Evolutionary conservation across 106 monocot genomes (phyloP).

Genomic region (Dendrobium chrysotoxum): DNA sequence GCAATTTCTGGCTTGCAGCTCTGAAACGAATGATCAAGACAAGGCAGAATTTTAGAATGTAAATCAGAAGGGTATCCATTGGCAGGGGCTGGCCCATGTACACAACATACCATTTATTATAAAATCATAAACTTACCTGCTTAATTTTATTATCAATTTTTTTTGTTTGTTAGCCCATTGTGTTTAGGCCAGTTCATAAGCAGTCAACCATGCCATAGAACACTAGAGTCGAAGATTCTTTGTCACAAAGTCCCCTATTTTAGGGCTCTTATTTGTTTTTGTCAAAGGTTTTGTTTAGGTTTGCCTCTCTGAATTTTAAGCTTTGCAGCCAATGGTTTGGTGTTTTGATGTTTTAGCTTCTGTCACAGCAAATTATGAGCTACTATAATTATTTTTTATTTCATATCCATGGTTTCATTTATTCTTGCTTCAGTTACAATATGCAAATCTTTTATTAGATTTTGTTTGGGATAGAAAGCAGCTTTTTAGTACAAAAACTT

Average conservation of each 20-base stretch:
- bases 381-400: not conserved
- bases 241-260: not conserved
- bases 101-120: not conserved
- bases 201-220: not conserved
- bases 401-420: not conserved
- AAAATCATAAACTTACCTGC: not conserved
- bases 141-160: slow-evolving; percentile 2
- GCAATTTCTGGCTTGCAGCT: slow-evolving; percentile 95
- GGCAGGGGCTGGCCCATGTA: not conserved
- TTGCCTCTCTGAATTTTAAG: not conserved
- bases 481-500: too few relatives aligned
- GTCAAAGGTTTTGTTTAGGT: not conserved
- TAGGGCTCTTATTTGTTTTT: not conserved
- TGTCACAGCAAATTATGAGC: not conserved
- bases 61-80: not conserved
- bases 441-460: not conserved
- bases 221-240: not conserved
- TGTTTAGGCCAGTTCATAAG: slow-evolving; percentile 5
- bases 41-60: slow-evolving; percentile 58
- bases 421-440: not conserved
- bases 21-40: slow-evolving; percentile 96
- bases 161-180: not conserved
- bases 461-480: too few relatives aligned
- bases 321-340: not conserved
- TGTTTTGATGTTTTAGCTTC: not conserved